phyloP scores from a whole-genome alignment of 139 green algal genomes.

The Chlamydomonas incerta region DNA sequence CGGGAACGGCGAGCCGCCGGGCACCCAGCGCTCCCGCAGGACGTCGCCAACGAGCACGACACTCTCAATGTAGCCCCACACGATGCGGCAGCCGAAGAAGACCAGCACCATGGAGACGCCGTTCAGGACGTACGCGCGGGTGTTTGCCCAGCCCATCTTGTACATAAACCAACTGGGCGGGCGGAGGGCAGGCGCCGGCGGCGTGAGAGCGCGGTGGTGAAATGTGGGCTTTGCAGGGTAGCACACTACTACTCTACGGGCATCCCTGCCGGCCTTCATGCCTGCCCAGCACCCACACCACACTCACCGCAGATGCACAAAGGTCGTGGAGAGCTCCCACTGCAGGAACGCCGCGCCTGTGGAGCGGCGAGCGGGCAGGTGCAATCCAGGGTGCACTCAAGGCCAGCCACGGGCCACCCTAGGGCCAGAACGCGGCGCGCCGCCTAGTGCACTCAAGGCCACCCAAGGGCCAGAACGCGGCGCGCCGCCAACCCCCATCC shows the following conservation, averaged over 20 bases:
- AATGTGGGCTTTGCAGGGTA: background rate
- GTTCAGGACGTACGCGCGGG: slow-evolving; percentile 56
- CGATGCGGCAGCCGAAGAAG: slow-evolving; percentile 56
- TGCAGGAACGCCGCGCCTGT: slow-evolving; percentile 65
- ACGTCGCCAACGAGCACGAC: slow-evolving; percentile 8
- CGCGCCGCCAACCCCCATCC: no score
- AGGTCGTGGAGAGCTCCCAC: slow-evolving; percentile 70
- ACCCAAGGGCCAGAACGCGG: no score
- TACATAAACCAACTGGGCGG: slow-evolving; percentile 63
- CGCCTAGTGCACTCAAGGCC: no score
- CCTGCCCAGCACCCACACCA: background rate
- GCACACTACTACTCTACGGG: no score
- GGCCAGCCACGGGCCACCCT: background rate
- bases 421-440: no score
- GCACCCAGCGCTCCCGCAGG: background rate
- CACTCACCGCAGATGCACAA: slow-evolving; percentile 52
- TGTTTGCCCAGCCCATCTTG: slow-evolving; percentile 49
- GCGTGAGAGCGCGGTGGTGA: background rate
- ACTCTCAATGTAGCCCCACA: slow-evolving; percentile 35
- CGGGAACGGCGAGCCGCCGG: slow-evolving; percentile 33
- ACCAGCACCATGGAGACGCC: slow-evolving; percentile 54
- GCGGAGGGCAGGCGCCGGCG: background rate
- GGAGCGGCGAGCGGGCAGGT: background rate
- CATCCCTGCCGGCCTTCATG: no score
- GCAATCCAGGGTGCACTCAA: background rate